These are phyloP conservation scores for Lycium ferocissimum DNA, from an alignment of 257 asterid species.

Conservation along the genomic window DNA sequence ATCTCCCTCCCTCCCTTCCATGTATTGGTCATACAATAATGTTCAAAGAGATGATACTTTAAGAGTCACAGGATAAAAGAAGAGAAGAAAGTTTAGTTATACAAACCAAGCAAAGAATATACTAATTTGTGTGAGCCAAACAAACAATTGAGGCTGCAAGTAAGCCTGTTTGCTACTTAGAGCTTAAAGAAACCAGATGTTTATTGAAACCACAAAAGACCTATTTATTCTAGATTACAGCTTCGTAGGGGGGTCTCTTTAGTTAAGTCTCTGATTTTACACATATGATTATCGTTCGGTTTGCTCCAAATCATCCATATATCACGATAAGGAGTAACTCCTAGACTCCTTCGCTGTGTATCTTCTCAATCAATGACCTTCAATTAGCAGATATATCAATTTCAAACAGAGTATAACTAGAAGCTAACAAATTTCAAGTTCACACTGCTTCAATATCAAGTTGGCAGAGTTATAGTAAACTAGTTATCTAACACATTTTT, in stretches of 20 bases:
- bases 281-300: neutral
- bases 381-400: neutral
- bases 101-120: neutral
- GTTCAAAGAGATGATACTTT: too few relatives aligned
- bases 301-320: neutral
- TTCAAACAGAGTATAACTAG: neutral
- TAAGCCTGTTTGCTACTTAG: neutral
- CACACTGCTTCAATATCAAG: neutral
- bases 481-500: neutral
- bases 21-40: too few relatives aligned
- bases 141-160: neutral
- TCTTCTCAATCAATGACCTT: neutral
- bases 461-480: neutral
- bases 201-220: neutral
- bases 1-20: too few relatives aligned
- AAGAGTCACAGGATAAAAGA: neutral
- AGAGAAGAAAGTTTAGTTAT: neutral
- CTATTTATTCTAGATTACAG: neutral
- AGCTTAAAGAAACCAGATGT: neutral
- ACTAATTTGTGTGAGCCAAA: neutral
- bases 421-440: neutral
- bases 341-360: neutral
- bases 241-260: neutral
- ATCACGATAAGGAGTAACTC: neutral
- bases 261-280: neutral